Conservation (phyloP, 1,139 yeast species). For the Suhomyces guaymorum region DNA sequence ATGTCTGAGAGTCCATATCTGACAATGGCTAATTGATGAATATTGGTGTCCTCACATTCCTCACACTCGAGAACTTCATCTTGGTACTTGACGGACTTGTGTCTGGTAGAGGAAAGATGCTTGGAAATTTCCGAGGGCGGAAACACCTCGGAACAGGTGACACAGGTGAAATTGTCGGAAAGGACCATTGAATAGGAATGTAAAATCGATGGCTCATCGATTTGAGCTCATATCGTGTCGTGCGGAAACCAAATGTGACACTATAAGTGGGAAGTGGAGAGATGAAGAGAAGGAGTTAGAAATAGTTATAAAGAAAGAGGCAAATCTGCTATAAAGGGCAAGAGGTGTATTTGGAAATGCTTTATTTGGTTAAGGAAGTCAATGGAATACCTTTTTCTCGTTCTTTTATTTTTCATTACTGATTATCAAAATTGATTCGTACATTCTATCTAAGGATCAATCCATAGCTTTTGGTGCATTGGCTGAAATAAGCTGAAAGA, state of each 20-base stretch:
- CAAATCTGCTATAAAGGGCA: no score
- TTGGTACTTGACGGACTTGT: slow-evolving; percentile 45
- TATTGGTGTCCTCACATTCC: slow-evolving; percentile 54
- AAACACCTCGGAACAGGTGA: slow-evolving; percentile 29
- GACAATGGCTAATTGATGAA: slow-evolving; percentile 53
- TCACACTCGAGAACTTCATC: slow-evolving; percentile 55
- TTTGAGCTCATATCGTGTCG: slow-evolving; percentile 3
- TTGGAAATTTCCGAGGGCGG: slow-evolving; percentile 29
- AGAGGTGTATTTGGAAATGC: no score
- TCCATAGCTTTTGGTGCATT: no score
- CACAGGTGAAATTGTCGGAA: slow-evolving; percentile 24
- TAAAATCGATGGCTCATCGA: not conserved
- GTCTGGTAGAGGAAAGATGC: slow-evolving; percentile 57
- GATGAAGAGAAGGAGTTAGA: no score
- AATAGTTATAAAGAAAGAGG: no score
- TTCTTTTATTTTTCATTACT: no score
- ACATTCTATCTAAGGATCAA: no score
- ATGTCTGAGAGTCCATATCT: slow-evolving; percentile 59
- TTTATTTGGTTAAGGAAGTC: no score
- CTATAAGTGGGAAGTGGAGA: no score
- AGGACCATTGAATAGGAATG: slow-evolving; percentile 2
- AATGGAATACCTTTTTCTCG: no score
- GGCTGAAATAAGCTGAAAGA: no score
- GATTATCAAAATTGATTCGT: no score
- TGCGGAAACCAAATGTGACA: not conserved